phyloP scores from a whole-genome alignment of 257 asterid genomes.

The Solanum chmielewskii region DNA sequence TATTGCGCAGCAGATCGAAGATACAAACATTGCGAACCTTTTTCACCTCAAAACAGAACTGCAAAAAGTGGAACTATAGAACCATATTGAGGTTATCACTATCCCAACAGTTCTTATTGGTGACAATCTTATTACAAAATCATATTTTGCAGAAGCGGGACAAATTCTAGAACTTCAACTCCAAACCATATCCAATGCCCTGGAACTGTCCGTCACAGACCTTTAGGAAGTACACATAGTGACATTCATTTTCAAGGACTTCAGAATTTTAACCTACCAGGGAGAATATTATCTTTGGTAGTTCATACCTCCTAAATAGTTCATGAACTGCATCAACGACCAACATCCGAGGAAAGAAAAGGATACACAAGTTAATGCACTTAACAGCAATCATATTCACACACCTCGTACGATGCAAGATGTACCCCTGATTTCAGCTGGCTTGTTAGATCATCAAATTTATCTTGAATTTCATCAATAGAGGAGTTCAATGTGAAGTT shows the following conservation, averaged over 20 bases:
- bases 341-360: background rate
- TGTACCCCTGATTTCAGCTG: conserved; percentile 71
- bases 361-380: background rate
- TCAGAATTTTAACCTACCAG: background rate
- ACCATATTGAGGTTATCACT: too few species aligned
- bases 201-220: too few species aligned
- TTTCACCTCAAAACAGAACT: background rate
- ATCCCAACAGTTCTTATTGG: too few species aligned
- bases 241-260: background rate
- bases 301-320: background rate
- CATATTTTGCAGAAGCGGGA: too few species aligned
- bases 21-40: background rate
- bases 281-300: background rate
- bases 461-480: conserved; percentile 45
- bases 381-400: background rate
- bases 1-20: background rate
- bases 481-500: conserved; percentile 92
- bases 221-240: too few species aligned
- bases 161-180: too few species aligned
- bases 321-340: background rate
- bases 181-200: too few species aligned
- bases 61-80: background rate
- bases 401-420: conserved; percentile 74
- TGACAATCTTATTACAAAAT: too few species aligned
- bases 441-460: conserved; percentile 54